phyloP scores from a whole-genome alignment of 306 rosid species.

The Cicer yamashitae region DNA sequence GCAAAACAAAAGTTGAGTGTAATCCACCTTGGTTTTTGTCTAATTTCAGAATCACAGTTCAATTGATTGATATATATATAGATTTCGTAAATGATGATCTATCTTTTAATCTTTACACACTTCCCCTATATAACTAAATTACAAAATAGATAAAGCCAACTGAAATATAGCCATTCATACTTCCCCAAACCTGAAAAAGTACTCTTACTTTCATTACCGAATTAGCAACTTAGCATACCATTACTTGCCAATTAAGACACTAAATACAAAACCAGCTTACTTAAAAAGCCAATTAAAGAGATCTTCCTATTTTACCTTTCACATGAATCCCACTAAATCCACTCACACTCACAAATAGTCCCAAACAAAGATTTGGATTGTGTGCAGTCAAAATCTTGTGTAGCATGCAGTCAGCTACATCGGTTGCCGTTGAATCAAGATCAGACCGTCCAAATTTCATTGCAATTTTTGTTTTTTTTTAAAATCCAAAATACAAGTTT shows the following conservation, averaged over 20 bases:
- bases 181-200: constrained; percentile 40
- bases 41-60: constrained; percentile 27
- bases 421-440: no score
- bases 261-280: constrained; percentile 42
- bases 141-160: constrained; percentile 38
- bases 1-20: constrained; percentile 19
- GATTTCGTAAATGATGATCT: constrained; percentile 14
- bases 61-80: constrained; percentile 17
- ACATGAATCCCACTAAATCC: constrained; percentile 44
- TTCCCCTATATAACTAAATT: constrained; percentile 6
- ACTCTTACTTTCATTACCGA: constrained; percentile 45
- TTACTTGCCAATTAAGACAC: constrained; percentile 45
- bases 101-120: constrained; percentile 16
- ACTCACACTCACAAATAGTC: constrained; percentile 30
- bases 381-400: no score
- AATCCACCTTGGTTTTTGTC: constrained; percentile 16
- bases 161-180: constrained; percentile 20
- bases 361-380: neutral
- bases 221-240: constrained; percentile 29
- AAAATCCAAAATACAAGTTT: no score
- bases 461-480: no score
- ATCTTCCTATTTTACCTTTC: constrained; percentile 35
- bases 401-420: no score
- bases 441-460: no score
- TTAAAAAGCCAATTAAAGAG: constrained; percentile 43